A percentile compares a stretch with the other conserved stretches of the same genome.
Conservation (phyloP, 371 early-diverging fungal species). For the Capillidium heterosporum region DNA sequence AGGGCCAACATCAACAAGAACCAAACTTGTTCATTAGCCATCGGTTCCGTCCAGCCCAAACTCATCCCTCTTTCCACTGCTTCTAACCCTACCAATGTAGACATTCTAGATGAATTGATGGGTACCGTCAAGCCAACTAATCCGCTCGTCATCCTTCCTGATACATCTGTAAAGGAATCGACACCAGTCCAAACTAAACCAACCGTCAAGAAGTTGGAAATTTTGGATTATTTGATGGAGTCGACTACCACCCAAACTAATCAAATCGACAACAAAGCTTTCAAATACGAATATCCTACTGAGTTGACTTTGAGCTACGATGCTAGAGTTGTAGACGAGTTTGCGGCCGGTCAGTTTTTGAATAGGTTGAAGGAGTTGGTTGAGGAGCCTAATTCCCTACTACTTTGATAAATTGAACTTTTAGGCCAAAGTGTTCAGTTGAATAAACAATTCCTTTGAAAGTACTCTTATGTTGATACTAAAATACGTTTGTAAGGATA, state of each 20-base stretch:
- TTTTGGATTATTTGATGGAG: background rate
- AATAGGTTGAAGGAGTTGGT: slow-evolving; percentile 74
- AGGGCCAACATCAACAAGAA: slow-evolving; percentile 97
- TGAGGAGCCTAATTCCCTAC: no score
- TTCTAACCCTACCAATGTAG: background rate
- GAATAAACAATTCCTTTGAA: no score
- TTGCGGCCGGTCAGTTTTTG: slow-evolving; percentile 83
- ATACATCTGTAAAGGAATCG: background rate
- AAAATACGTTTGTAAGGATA: no score
- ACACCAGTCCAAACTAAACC: background rate
- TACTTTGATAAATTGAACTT: no score
- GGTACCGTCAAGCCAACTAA: background rate
- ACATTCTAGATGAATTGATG: background rate
- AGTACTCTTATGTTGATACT: no score
- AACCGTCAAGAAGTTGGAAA: no score
- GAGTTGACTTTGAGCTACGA: slow-evolving; percentile 84
- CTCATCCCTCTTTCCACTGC: slow-evolving; percentile 49
- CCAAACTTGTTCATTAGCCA: slow-evolving; percentile 83
- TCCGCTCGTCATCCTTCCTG: background rate
- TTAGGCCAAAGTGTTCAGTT: no score
- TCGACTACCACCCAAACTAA: background rate
- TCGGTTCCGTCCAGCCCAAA: slow-evolving; percentile 68
- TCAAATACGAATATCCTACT: no score
- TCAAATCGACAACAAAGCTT: slow-evolving; percentile 17
- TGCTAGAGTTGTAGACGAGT: slow-evolving; percentile 93